Conservation (phyloP, 1,284 basidiomycete species). For the Peniophora sp. region DNA sequence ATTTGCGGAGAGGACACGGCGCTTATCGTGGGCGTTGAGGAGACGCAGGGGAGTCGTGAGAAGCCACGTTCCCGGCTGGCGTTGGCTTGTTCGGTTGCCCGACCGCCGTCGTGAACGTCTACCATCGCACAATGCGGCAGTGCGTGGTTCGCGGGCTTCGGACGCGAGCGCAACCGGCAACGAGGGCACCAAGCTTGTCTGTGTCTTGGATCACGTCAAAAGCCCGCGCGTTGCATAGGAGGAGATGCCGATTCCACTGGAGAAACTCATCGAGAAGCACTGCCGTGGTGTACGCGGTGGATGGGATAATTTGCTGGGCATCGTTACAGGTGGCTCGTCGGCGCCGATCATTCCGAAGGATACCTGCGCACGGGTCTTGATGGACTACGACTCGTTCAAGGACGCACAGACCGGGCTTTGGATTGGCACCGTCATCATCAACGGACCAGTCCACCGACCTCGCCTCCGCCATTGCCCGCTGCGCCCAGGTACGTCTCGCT, state of each 20-base stretch:
- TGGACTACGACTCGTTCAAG: constrained; percentile 98
- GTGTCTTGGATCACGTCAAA: constrained; percentile 96
- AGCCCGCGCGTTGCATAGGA: constrained; percentile 98
- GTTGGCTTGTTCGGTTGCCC: constrained; percentile 97
- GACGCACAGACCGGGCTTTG: constrained; percentile 93
- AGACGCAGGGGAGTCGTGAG: constrained; percentile 97
- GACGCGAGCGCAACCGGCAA: constrained; percentile 88
- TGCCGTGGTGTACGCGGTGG: constrained; percentile 93
- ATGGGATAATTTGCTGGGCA: constrained; percentile 94
- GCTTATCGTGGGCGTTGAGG: constrained; percentile 92
- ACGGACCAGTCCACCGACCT: constrained; percentile 98
- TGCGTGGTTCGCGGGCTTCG: constrained; percentile 92
- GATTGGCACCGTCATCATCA: constrained; percentile 97
- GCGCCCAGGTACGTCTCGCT: constrained; percentile 60
- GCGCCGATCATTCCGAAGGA: constrained; percentile 90
- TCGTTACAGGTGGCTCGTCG: constrained; percentile 92
- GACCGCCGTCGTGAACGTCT: constrained; percentile 96
- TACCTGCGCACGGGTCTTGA: constrained; percentile 79
- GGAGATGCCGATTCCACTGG: constrained; percentile 96
- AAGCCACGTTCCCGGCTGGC: constrained; percentile 99
- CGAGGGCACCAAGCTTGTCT: constrained; percentile 95
- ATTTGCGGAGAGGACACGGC: constrained; percentile 99
- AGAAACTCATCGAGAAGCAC: constrained; percentile 93
- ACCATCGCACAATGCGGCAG: constrained; percentile 91
- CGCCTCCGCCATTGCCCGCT: constrained; percentile 87